These are phyloP conservation scores for Lepidium sativum DNA, from an alignment of 345 rosid genomes.

Conservation along the genomic window DNA sequence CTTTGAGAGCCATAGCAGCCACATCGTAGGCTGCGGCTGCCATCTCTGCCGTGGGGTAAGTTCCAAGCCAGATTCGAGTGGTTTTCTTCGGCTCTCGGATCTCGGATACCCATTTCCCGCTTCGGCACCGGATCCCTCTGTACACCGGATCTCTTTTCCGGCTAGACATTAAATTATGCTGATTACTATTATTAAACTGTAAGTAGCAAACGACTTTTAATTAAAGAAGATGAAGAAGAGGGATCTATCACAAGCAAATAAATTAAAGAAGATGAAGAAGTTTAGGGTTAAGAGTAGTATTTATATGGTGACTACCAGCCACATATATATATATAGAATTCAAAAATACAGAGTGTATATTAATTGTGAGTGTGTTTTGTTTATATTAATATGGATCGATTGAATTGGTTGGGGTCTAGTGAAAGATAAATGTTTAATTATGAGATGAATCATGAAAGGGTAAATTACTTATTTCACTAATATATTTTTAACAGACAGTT, in stretches of 20 bases:
- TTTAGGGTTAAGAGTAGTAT: constrained; percentile 23
- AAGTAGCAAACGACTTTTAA: not conserved
- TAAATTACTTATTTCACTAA: not conserved
- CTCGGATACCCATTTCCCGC: constrained; percentile 91
- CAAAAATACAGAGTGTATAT: not conserved
- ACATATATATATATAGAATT: constrained; percentile 15
- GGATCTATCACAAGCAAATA: not conserved
- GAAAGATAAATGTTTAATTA: constrained; percentile 7
- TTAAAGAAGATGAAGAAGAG: too few species aligned
- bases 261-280: not conserved
- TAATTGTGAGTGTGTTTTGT: too few species aligned
- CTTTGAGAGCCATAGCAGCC: constrained; percentile 77
- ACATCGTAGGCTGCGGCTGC: constrained; percentile 89
- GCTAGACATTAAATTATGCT: too few species aligned
- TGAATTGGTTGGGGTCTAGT: too few species aligned
- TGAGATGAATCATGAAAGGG: not conserved
- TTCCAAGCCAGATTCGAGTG: constrained; percentile 89
- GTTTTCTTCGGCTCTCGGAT: constrained; percentile 86
- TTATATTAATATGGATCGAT: too few species aligned
- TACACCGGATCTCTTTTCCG: constrained; percentile 38
- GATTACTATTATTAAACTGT: too few species aligned
- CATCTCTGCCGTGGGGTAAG: constrained; percentile 73
- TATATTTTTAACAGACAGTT: not conserved
- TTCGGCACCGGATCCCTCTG: constrained; percentile 67
- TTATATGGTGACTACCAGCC: constrained; percentile 25